Conservation (phyloP, 257 asterid genomes). For the Osmanthus fragrans region DNA sequence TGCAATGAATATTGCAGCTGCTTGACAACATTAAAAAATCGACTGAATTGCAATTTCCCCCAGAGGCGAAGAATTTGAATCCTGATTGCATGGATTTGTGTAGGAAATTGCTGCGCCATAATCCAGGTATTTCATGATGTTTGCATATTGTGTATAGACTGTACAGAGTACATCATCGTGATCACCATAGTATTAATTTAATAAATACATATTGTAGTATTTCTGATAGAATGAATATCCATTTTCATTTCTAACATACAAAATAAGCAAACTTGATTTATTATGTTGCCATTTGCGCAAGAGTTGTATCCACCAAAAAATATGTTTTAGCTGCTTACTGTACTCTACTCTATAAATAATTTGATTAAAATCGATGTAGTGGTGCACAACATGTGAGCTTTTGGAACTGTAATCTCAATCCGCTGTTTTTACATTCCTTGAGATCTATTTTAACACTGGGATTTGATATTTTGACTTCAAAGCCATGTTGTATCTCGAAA, state of each 20-base stretch:
- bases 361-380: neutral
- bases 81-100: conserved; percentile 74
- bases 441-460: neutral
- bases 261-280: neutral
- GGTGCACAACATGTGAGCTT: neutral
- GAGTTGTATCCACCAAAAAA: neutral
- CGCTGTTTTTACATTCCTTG: neutral
- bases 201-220: neutral
- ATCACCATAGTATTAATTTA: neutral
- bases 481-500: neutral
- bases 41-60: conserved; percentile 74
- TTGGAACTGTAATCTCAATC: neutral
- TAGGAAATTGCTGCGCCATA: conserved; percentile 65
- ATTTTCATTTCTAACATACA: neutral
- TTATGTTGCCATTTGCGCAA: neutral
- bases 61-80: conserved; percentile 59
- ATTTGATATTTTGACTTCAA: neutral
- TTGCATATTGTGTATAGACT: neutral
- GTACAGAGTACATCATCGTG: neutral
- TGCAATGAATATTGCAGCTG: conserved; percentile 52
- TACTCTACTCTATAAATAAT: neutral
- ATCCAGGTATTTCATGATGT: conserved; percentile 60
- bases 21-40: conserved; percentile 83
- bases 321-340: neutral
- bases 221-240: neutral